These are phyloP conservation scores for Thermothelomyces thermophilus DNA, from an alignment of 2,329 filamentous ascomycete genomes.

Conservation along the genomic window DNA sequence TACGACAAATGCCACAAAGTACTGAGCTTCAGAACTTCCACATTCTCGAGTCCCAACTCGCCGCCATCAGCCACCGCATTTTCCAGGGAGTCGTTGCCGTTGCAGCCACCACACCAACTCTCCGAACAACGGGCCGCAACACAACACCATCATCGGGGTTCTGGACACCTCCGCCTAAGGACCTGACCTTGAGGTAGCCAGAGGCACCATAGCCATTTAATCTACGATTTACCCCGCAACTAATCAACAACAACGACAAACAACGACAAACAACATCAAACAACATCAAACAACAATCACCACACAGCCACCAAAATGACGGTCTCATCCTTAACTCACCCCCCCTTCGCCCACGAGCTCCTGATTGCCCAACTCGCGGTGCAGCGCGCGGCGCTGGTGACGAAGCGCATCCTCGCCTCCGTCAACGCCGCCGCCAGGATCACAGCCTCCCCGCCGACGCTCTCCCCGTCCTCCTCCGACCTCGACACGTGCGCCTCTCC, in stretches of 20 bases:
- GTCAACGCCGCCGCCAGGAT: background rate
- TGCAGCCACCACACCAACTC: background rate
- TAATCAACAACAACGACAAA: no score
- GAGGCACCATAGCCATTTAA: no score
- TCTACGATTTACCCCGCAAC: no score
- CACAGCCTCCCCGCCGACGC: background rate
- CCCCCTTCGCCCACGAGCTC: slow-evolving; percentile 79
- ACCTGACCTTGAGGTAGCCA: no score
- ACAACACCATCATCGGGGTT: no score
- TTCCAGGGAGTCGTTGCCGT: background rate
- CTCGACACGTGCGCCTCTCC: background rate
- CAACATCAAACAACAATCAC: no score
- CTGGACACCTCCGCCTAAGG: no score
- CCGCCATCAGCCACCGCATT: background rate
- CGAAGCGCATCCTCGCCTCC: slow-evolving; percentile 43
- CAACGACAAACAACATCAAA: no score
- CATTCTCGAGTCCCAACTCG: background rate
- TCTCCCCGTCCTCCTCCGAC: background rate
- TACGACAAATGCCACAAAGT: no score
- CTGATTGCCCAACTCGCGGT: slow-evolving; percentile 81
- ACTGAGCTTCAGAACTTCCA: no score
- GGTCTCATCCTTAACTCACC: slow-evolving; percentile 61
- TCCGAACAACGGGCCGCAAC: no score
- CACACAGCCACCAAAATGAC: slow-evolving; percentile 40
- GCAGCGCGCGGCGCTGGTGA: slow-evolving; percentile 60